phyloP scores from a whole-genome alignment of 2,329 filamentous ascomycete genomes.

The Cladosporium oxysporum region DNA sequence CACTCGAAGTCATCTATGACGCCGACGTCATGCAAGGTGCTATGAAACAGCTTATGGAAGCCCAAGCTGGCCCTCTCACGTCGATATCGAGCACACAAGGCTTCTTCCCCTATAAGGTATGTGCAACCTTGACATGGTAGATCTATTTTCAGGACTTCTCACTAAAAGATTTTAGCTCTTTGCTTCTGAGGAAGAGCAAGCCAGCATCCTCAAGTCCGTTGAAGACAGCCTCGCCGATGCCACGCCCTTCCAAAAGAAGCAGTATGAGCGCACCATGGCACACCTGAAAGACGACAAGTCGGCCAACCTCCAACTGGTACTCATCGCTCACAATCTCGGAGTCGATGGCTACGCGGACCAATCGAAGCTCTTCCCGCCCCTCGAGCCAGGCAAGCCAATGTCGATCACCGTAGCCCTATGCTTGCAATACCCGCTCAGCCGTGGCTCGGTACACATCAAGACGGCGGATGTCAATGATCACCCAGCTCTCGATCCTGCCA shows the following conservation, averaged over 20 bases:
- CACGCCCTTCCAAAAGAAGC: slow-evolving; percentile 39
- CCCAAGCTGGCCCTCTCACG: slow-evolving; percentile 36
- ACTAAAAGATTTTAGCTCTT: slow-evolving; percentile 27
- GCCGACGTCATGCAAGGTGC: slow-evolving; percentile 37
- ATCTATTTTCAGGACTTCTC: too few relatives aligned
- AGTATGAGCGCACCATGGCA: slow-evolving; percentile 38
- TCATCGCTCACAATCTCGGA: slow-evolving; percentile 37
- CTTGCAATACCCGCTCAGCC: slow-evolving; percentile 34
- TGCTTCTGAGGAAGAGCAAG: slow-evolving; percentile 37
- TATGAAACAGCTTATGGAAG: slow-evolving; percentile 37
- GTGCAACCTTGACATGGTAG: background rate
- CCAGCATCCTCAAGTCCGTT: slow-evolving; percentile 36
- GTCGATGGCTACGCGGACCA: slow-evolving; percentile 35
- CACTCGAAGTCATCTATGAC: slow-evolving; percentile 35
- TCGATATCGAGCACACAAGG: slow-evolving; percentile 38
- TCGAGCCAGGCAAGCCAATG: slow-evolving; percentile 26
- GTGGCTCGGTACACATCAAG: slow-evolving; percentile 38
- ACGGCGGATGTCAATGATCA: slow-evolving; percentile 31
- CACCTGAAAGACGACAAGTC: slow-evolving; percentile 40
- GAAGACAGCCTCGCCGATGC: slow-evolving; percentile 31
- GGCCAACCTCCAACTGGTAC: slow-evolving; percentile 41
- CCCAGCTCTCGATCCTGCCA: slow-evolving; percentile 40
- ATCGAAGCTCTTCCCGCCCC: slow-evolving; percentile 30
- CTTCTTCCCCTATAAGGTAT: slow-evolving; percentile 40
- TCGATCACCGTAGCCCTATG: slow-evolving; percentile 33